Evolutionary conservation across 2,329 filamentous ascomycete genomes (phyloP), one percentile per base, ranked within the genome.

Genomic region (Colletotrichum neosansevieriae): DNA sequence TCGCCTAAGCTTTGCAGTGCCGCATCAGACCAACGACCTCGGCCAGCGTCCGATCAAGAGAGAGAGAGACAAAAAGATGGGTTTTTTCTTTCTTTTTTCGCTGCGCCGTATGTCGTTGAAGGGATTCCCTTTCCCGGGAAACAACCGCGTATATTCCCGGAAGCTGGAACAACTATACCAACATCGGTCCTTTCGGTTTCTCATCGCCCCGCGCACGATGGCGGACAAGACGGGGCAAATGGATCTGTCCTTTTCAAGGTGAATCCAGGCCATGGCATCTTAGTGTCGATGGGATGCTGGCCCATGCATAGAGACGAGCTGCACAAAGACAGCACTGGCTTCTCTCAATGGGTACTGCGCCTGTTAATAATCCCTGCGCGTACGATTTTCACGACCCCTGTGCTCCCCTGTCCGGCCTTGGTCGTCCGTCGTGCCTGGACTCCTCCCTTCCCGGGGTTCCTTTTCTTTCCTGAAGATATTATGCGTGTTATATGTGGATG

Each of bases 1-100:
- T 65, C 61, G 45, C 65, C 65, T 34, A 53, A 49, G 21, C 34
- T 53, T 4, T 65, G 60, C 65, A 64, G 29, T 65, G 53, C 65
- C 60, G 65, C 34, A 60, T 47, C 24, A 13, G 42, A 13, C 40
- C 56, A 19, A 17, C 54, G 56, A 44, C 49, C 47, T 68, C 60
- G 65, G 65, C 15, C 60, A 68, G 60, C 32, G 36, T 64, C 65
- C 60, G 65, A 34, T 34, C 12, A 51, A 51, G 19, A 36, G 13
- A 65, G n/a, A 24, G 24, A 24, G 24, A 24, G 21, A 21, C 21
- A 24, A 24, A 24, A 24, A 24, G 4, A 3, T 2, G 21, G 21
- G 21, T 5, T 24, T 5, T 32, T 21, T 4, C 4, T 21, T 21
- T 21, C 21, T 21, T 49, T 64, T 54, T 29, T 29, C 7, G 59